Evolutionary conservation across 192 early-diverging fungal species (phyloP).

Genomic region (Coemansia sp.): DNA sequence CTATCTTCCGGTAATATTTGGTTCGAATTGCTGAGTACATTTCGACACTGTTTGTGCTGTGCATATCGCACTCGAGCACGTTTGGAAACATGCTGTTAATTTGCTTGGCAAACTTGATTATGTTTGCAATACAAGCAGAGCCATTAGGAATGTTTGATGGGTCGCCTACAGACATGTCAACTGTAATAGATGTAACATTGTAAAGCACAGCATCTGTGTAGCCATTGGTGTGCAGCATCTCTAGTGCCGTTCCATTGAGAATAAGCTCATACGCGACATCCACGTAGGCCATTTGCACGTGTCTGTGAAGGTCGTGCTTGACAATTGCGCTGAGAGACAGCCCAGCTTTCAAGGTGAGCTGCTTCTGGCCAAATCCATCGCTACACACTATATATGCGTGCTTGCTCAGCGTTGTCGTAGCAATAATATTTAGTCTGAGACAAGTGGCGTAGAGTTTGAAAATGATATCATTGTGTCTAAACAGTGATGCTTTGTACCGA

Average conservation of each 20-base stretch:
- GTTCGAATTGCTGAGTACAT: neutral
- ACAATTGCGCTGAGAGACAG: neutral
- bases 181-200: too few species aligned
- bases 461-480: neutral
- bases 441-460: neutral
- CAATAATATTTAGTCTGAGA: neutral
- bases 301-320: neutral
- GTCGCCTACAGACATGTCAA: neutral
- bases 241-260: neutral
- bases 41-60: neutral
- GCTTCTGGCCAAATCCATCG: neutral
- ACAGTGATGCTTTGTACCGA: neutral
- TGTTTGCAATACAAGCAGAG: neutral
- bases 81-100: neutral
- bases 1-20: neutral
- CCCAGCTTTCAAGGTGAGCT: neutral
- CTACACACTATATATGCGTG: neutral
- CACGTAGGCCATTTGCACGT: neutral
- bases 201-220: neutral
- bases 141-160: neutral
- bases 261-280: neutral
- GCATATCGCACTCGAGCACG: neutral
- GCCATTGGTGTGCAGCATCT: neutral
- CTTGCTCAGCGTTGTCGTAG: neutral
- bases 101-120: neutral